Evolutionary conservation across 148 eudicot genomes (phyloP).

Genomic region (Amaranthus cruentus): DNA sequence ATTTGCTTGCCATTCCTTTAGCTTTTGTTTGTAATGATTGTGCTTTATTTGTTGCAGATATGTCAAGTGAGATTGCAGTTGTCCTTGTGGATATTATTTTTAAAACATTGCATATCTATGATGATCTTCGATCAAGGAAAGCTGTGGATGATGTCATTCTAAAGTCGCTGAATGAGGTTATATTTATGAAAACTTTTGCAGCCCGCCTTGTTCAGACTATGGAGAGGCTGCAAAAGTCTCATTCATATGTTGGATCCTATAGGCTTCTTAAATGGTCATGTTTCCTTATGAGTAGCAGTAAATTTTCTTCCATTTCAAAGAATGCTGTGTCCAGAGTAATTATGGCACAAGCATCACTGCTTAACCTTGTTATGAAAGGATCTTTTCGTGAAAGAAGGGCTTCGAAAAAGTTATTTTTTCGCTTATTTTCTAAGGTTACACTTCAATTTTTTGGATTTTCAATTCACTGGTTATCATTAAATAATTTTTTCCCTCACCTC

Average conservation of each 20-base stretch:
- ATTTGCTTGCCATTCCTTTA: too few species aligned
- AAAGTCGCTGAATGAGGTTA: constrained; percentile 50
- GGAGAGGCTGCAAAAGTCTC: constrained; percentile 76
- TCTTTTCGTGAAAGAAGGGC: constrained; percentile 72
- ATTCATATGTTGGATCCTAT: constrained; percentile 62
- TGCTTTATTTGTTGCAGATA: constrained; percentile 41
- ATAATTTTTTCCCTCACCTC: not conserved
- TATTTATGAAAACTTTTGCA: constrained; percentile 81
- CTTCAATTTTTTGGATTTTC: not conserved
- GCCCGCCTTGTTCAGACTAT: constrained; percentile 78
- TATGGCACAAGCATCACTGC: constrained; percentile 61
- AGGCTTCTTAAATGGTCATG: constrained; percentile 91
- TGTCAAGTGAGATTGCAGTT: constrained; percentile 61
- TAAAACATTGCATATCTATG: constrained; percentile 65
- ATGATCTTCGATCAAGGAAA: constrained; percentile 76
- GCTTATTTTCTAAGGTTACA: constrained; percentile 64
- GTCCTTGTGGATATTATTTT: constrained; percentile 69
- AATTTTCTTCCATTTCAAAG: constrained; percentile 70
- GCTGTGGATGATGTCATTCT: constrained; percentile 76
- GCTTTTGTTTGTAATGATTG: constrained; percentile 1
- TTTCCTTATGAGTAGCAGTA: constrained; percentile 61
- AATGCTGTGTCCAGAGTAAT: constrained; percentile 74
- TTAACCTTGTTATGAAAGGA: constrained; percentile 60
- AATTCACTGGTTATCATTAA: not conserved
- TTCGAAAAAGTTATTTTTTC: constrained; percentile 51